Evolutionary conservation across 768 basidiomycete genomes (phyloP).

Genomic region (Gyrodon lividus): DNA sequence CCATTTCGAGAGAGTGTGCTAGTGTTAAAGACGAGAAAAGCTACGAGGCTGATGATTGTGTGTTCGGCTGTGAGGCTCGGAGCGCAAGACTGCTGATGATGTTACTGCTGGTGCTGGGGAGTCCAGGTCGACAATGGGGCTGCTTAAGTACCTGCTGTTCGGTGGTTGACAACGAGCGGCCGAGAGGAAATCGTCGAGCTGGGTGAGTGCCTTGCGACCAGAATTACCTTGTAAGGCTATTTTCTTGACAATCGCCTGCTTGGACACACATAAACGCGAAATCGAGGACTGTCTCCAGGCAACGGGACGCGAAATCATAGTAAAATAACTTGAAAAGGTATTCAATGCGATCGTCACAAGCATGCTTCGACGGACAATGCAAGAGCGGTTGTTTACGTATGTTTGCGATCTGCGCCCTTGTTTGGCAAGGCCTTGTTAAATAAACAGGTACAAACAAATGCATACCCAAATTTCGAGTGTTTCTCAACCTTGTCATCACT

Average conservation of each 20-base stretch:
- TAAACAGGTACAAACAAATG: slow-evolving; percentile 20
- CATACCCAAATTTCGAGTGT: background rate
- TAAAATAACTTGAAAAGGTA: slow-evolving; percentile 3
- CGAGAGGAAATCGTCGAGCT: slow-evolving; percentile 4
- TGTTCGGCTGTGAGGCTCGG: slow-evolving; percentile 3
- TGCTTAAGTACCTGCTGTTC: slow-evolving; percentile 9
- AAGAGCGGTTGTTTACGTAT: slow-evolving; percentile 16
- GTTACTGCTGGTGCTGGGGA: background rate
- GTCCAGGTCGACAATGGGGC: background rate
- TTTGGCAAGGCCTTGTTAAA: slow-evolving; percentile 8
- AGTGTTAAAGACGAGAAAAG: background rate
- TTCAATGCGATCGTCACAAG: background rate
- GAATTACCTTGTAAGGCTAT: background rate
- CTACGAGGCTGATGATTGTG: slow-evolving; percentile 1
- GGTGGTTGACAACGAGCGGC: slow-evolving; percentile 1
- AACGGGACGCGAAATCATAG: slow-evolving; percentile 4
- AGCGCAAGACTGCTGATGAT: slow-evolving; percentile 1
- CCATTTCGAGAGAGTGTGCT: slow-evolving; percentile 21
- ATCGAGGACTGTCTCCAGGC: slow-evolving; percentile 4
- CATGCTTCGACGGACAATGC: slow-evolving; percentile 6
- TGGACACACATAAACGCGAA: background rate
- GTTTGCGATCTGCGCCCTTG: slow-evolving; percentile 5
- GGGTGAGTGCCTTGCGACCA: background rate
- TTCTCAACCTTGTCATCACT: background rate
- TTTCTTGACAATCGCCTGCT: slow-evolving; percentile 6